These are phyloP conservation scores for Lentinula edodes DNA, from an alignment of 768 basidiomycete species.

Conservation along the genomic window DNA sequence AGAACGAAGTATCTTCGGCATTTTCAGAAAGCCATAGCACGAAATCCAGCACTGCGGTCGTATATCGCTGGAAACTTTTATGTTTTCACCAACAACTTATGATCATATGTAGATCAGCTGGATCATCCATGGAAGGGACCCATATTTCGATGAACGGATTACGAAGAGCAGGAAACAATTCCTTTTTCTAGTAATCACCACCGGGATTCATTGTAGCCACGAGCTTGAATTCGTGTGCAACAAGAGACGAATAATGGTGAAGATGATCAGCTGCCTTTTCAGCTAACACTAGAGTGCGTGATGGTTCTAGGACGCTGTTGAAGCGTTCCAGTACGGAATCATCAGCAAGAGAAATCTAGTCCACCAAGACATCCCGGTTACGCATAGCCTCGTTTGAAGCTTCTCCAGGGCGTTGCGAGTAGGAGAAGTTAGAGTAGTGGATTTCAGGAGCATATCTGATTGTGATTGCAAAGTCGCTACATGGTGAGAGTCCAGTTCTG, in stretches of 20 bases:
- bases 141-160: conserved; percentile 99
- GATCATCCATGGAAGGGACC: conserved; percentile 81
- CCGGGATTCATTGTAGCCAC: conserved; percentile 99
- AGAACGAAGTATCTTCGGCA: conserved; percentile 57
- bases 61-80: conserved; percentile 48
- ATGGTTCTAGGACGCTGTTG: conserved; percentile 93
- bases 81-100: conserved; percentile 64
- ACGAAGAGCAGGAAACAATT: conserved; percentile 91
- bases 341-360: conserved; percentile 96
- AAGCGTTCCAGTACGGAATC: conserved; percentile 96
- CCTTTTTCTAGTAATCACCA: conserved; percentile 98
- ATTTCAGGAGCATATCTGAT: conserved; percentile 10
- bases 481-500: conserved; percentile 19
- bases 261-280: conserved; percentile 81
- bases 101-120: conserved; percentile 73
- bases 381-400: conserved; percentile 72
- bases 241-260: conserved; percentile 54
- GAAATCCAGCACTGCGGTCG: conserved; percentile 66
- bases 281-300: conserved; percentile 82
- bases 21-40: conserved; percentile 68
- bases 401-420: conserved; percentile 29
- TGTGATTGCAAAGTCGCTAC: conserved; percentile 14
- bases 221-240: conserved; percentile 71
- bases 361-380: conserved; percentile 81
- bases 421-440: conserved; percentile 21